Evolutionary conservation across 768 basidiomycete species (phyloP).

Genomic region (Tulasnella sp.): DNA sequence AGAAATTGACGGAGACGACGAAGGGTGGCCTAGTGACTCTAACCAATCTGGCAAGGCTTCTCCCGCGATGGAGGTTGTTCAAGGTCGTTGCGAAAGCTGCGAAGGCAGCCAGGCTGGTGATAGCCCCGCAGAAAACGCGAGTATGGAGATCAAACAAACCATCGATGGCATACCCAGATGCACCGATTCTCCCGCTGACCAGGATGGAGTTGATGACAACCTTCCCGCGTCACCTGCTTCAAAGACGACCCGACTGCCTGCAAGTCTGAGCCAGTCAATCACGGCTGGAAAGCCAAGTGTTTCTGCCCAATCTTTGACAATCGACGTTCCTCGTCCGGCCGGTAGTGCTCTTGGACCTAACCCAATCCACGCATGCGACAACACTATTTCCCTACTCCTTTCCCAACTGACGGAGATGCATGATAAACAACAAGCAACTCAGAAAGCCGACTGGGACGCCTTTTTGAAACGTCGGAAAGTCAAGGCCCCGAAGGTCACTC

Average conservation of each 20-base stretch:
- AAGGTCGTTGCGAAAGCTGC: slow-evolving; percentile 36
- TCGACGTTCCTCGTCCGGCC: slow-evolving; percentile 42
- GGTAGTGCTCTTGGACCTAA: slow-evolving; percentile 26
- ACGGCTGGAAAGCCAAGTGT: slow-evolving; percentile 19
- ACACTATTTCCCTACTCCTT: slow-evolving; percentile 61
- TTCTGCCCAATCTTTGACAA: slow-evolving; percentile 13
- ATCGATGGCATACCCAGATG: slow-evolving; percentile 29
- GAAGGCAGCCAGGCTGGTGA: slow-evolving; percentile 25
- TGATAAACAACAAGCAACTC: slow-evolving; percentile 57
- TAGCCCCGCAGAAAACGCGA: slow-evolving; percentile 33
- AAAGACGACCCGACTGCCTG: neutral
- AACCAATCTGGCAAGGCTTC: slow-evolving; percentile 20
- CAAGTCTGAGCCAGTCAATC: neutral
- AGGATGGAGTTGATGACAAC: neutral
- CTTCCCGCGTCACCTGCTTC: slow-evolving; percentile 1
- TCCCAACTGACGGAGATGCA: slow-evolving; percentile 69
- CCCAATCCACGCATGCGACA: slow-evolving; percentile 61
- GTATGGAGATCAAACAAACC: slow-evolving; percentile 17
- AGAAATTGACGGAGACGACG: slow-evolving; percentile 48
- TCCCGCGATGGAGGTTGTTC: slow-evolving; percentile 35
- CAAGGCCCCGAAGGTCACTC: slow-evolving; percentile 30
- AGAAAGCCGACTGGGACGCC: slow-evolving; percentile 73
- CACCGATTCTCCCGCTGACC: too few species aligned
- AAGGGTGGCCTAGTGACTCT: slow-evolving; percentile 60
- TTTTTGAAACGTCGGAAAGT: slow-evolving; percentile 51